Evolutionary conservation across 2,329 filamentous ascomycete species (phyloP), one percentile per base, ranked within the genome.

Genomic region (Claviceps sp.): DNA sequence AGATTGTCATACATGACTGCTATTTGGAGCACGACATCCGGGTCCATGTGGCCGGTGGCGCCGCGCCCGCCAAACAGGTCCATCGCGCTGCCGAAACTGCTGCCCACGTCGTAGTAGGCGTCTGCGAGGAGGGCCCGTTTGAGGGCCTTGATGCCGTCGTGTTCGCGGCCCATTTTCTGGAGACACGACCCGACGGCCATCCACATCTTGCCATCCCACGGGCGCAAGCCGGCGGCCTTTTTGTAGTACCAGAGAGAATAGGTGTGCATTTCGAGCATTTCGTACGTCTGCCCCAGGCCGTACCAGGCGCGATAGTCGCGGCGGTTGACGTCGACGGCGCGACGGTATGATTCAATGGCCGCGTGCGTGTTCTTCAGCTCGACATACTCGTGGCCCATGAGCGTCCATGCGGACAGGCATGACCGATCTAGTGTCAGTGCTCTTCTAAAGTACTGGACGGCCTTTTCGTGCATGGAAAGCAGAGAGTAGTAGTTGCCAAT

Each of bases 171-270:
- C 77, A 96, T 94, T 64, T 90, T 91, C 55, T 91, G 85, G 57
- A 95, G 83, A 64, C 91, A 96, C 37, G 87, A 87, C 9, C 88
- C 93, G 5, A 98, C 89, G 0, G 93, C 93, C 72, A 93, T 86
- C 93, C 93, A 98, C 87, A 98, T 95, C 68, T 97, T 97, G 0
- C 90, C 88, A 60, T 98, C 93, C 76, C 91, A 96, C 0, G 91
- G 89, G n/a, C 90, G 82, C 1, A 98, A 74, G 0, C 89, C 88
- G 0, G 91, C 91, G 0, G 93, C 93, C 52, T 93, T 89, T 64
- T 97, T 94, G 72, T 95, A 96, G 69, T 98, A 98, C 78, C 93
- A 97, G 0, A 98, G 72, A 1, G 91, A 90, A 65, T 98, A 98
- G 44, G 90, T 89, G 63, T 95, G 88, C 89, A 96, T 96, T 68